phyloP scores from a whole-genome alignment of 2,329 filamentous ascomycete genomes.

The Dothiorella sarmentorum region DNA sequence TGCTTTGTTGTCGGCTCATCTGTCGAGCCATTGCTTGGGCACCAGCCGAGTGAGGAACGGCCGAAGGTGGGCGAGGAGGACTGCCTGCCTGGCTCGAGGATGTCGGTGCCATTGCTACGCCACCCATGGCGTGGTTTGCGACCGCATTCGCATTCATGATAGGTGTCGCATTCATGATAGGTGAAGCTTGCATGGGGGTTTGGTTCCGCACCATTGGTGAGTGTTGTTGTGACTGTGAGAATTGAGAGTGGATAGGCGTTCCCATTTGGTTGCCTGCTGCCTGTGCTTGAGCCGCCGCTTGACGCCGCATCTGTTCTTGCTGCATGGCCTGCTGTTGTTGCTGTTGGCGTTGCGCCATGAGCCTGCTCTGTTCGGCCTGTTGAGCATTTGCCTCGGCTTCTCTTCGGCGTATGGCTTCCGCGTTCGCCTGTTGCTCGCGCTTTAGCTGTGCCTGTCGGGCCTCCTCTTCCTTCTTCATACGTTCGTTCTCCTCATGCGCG shows the following conservation, averaged over 20 bases:
- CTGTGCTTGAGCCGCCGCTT: constrained; percentile 33
- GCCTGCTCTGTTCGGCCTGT: constrained; percentile 25
- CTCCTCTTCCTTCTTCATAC: constrained; percentile 48
- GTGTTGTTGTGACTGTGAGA: constrained; percentile 60
- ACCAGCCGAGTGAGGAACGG: constrained; percentile 34
- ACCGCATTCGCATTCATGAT: constrained; percentile 33
- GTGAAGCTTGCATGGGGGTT: constrained; percentile 47
- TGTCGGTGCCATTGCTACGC: constrained; percentile 44
- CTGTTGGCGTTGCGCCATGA: constrained; percentile 19
- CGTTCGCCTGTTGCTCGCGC: constrained; percentile 22
- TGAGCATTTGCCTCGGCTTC: constrained; percentile 6
- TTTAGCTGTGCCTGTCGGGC: constrained; percentile 47
- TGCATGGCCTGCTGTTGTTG: constrained; percentile 22
- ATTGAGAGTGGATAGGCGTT: constrained; percentile 26
- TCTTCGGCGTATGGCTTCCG: constrained; percentile 21
- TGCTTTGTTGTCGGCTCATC: constrained; percentile 37
- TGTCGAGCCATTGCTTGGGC: constrained; percentile 32
- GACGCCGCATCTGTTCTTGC: constrained; percentile 18
- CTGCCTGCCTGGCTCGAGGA: constrained; percentile 39
- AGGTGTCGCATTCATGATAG: constrained; percentile 44
- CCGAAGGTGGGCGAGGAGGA: constrained; percentile 37
- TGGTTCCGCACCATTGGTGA: constrained; percentile 57
- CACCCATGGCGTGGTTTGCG: constrained; percentile 36
- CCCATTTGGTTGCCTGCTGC: constrained; percentile 20
- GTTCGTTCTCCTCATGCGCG: constrained; percentile 70